Percentiles rank a stretch among this genome's conserved stretches.
Evolutionary conservation across 2,329 filamentous ascomycete species (phyloP).

Genomic region (Fusarium cicatricum): DNA sequence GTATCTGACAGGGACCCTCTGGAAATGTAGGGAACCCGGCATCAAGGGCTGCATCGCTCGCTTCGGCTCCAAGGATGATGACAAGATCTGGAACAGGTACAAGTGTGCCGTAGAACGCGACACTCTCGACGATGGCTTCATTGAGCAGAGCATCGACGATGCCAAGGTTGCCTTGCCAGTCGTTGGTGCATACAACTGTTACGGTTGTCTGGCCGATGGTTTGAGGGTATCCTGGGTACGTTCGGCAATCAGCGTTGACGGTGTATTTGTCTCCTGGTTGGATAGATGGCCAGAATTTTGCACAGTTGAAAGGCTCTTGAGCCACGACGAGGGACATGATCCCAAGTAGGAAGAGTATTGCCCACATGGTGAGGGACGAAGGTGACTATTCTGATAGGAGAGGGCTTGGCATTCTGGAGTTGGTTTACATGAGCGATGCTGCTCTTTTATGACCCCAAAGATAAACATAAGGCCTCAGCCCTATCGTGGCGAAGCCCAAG

Average conservation of each 20-base stretch:
- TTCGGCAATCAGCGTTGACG: slow-evolving; percentile 2
- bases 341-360: not conserved
- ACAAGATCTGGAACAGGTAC: slow-evolving; percentile 4
- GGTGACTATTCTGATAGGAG: too few relatives aligned
- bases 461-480: too few relatives aligned
- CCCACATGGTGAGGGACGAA: not conserved
- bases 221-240: slow-evolving; percentile 4
- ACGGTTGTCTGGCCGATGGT: slow-evolving; percentile 5
- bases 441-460: too few relatives aligned
- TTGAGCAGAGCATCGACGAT: slow-evolving; percentile 3
- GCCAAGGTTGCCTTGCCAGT: slow-evolving; percentile 5
- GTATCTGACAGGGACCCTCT: slow-evolving; percentile 7
- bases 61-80: slow-evolving; percentile 2
- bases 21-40: not conserved
- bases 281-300: slow-evolving; percentile 11
- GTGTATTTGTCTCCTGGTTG: not conserved
- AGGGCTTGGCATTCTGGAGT: too few relatives aligned
- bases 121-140: slow-evolving; percentile 5
- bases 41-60: not conserved
- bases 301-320: slow-evolving; percentile 1
- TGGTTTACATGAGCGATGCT: too few relatives aligned
- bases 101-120: slow-evolving; percentile 4
- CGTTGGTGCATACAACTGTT: slow-evolving; percentile 4
- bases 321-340: not conserved
- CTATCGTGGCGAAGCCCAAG: too few relatives aligned